These are phyloP conservation scores for Peronosclerospora sorghi DNA, from an alignment of 352 stramenopile species.

Conservation along the genomic window DNA sequence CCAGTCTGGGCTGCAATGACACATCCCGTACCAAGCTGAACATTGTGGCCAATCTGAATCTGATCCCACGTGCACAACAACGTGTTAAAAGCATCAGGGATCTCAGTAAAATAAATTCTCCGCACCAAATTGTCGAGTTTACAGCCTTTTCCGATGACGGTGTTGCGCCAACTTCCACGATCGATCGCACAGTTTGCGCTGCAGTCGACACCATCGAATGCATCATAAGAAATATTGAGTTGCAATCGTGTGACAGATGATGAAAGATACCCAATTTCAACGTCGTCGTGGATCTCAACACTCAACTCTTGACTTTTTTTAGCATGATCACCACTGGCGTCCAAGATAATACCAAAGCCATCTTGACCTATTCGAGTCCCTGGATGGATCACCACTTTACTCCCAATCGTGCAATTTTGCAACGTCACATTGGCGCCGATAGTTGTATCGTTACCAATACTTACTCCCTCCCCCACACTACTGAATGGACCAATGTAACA, in stretches of 20 bases:
- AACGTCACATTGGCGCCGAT: constrained; percentile 53
- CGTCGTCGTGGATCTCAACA: constrained; percentile 69
- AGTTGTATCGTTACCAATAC: constrained; percentile 35
- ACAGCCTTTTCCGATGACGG: constrained; percentile 49
- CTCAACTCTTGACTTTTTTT: constrained; percentile 77
- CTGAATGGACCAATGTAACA: constrained; percentile 48
- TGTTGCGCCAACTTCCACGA: constrained; percentile 79
- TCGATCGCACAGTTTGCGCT: constrained; percentile 76
- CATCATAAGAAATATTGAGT: not conserved
- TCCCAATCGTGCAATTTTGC: constrained; percentile 56
- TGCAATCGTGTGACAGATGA: not conserved
- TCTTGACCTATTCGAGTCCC: constrained; percentile 69
- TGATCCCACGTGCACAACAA: constrained; percentile 6
- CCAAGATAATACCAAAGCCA: constrained; percentile 75
- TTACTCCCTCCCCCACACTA: constrained; percentile 44
- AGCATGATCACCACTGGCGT: constrained; percentile 35
- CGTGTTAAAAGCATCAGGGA: not conserved
- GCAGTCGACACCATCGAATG: not conserved
- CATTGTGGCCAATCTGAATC: constrained; percentile 84
- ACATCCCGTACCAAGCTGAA: constrained; percentile 58
- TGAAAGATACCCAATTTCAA: constrained; percentile 64
- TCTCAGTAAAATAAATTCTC: not conserved
- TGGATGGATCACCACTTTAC: constrained; percentile 55
- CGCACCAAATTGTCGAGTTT: constrained; percentile 79
- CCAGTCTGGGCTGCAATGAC: constrained; percentile 72